These are phyloP conservation scores for Diplodia seriata DNA, from an alignment of 2,329 filamentous ascomycete species.

Conservation along the genomic window DNA sequence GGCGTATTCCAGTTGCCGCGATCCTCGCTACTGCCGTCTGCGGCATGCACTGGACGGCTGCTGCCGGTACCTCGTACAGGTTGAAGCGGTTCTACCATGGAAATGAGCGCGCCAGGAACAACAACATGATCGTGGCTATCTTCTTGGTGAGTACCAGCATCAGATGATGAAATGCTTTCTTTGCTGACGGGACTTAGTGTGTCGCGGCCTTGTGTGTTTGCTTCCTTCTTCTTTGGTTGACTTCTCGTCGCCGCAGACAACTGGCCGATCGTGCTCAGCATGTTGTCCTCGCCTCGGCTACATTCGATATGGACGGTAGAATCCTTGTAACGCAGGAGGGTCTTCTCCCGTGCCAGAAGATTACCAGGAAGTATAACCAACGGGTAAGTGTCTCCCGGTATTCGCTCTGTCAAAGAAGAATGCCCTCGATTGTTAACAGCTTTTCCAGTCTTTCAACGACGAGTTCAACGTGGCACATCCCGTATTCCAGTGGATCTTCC, in stretches of 20 bases:
- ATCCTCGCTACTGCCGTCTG: slow-evolving; percentile 77
- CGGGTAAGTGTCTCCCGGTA: slow-evolving; percentile 10
- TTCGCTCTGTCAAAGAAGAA: background rate
- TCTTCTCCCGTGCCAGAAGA: slow-evolving; percentile 73
- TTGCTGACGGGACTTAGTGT: slow-evolving; percentile 41
- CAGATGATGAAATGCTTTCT: no score
- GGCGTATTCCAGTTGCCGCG: slow-evolving; percentile 69
- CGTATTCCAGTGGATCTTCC: slow-evolving; percentile 87
- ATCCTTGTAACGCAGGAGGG: slow-evolving; percentile 75
- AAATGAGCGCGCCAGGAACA: slow-evolving; percentile 57
- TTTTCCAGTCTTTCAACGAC: slow-evolving; percentile 66
- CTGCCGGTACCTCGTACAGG: slow-evolving; percentile 72
- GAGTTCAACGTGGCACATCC: slow-evolving; percentile 78
- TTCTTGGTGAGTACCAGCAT: slow-evolving; percentile 63
- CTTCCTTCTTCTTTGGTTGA: slow-evolving; percentile 45
- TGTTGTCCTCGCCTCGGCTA: slow-evolving; percentile 63
- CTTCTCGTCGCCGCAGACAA: slow-evolving; percentile 45
- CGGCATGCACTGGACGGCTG: slow-evolving; percentile 87
- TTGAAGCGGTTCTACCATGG: slow-evolving; percentile 57
- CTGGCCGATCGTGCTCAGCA: slow-evolving; percentile 59
- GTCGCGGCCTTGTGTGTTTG: slow-evolving; percentile 48
- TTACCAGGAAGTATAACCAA: slow-evolving; percentile 65
- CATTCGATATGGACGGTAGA: slow-evolving; percentile 71
- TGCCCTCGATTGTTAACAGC: background rate
- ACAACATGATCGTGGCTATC: slow-evolving; percentile 76